phyloP scores from a whole-genome alignment of 2,329 filamentous ascomycete species.

The Teratosphaeria gauchensis region DNA sequence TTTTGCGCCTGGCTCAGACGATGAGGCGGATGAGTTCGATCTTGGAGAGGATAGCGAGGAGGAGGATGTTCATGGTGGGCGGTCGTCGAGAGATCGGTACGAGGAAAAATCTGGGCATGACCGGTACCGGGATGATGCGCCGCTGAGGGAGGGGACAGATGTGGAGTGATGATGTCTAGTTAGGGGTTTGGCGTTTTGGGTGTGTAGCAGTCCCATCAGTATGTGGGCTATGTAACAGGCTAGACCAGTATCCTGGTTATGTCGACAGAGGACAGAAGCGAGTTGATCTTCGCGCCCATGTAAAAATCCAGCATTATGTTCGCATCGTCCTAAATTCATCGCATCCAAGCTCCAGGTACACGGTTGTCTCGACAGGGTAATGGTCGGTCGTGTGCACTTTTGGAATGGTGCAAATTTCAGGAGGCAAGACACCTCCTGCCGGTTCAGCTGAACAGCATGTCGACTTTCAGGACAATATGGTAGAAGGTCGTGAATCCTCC shows the following conservation, averaged over 20 bases:
- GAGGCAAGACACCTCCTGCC: too few species aligned
- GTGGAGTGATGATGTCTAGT: neutral
- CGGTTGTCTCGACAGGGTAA: too few species aligned
- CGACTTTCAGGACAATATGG: too few species aligned
- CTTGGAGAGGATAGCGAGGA: conserved; percentile 46
- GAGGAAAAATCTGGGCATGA: conserved; percentile 12
- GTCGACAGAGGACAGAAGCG: neutral
- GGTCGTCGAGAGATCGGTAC: conserved; percentile 15
- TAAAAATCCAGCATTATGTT: neutral
- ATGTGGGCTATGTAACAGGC: neutral
- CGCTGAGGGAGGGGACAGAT: conserved; percentile 1
- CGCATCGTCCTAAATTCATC: neutral
- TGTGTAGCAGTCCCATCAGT: neutral
- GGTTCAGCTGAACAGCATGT: too few species aligned
- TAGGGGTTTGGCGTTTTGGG: neutral
- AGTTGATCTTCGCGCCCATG: neutral
- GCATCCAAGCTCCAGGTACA: too few species aligned
- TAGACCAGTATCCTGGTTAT: neutral
- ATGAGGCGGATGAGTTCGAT: conserved; percentile 48
- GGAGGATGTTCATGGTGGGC: conserved; percentile 32
- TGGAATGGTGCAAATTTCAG: too few species aligned
- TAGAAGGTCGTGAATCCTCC: too few species aligned
- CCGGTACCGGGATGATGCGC: conserved; percentile 11
- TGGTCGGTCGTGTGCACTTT: too few species aligned
- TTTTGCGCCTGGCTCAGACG: conserved; percentile 78